Conservation (phyloP, 208 protist genomes). For the Leishmania major region DNA sequence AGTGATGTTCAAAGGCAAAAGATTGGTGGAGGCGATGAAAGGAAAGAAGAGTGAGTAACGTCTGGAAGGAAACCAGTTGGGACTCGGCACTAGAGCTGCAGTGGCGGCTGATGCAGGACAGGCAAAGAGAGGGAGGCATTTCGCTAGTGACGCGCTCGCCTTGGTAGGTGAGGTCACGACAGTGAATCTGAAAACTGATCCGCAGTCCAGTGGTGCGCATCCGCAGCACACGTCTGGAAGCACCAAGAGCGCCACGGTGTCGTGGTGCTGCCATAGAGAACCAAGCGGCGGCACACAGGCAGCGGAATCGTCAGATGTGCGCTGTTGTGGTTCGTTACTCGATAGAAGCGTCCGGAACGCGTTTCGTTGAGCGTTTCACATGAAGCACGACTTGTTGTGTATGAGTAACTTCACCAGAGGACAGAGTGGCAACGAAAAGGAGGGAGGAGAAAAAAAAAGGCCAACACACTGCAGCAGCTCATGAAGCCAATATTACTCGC, state of each 20-base stretch:
- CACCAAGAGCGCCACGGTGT: neutral
- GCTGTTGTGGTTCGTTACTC: neutral
- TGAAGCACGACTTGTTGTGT: neutral
- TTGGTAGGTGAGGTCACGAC: neutral
- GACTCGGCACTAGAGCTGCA: neutral
- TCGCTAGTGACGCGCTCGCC: neutral
- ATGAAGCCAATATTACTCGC: neutral
- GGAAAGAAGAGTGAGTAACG: neutral
- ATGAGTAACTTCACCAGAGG: neutral
- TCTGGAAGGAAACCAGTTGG: neutral
- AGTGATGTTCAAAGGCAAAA: neutral
- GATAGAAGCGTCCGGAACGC: neutral
- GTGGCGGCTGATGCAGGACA: neutral
- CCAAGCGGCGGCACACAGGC: neutral
- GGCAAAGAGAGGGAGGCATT: neutral
- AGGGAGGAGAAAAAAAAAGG: neutral
- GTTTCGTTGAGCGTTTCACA: neutral
- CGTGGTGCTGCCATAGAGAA: neutral
- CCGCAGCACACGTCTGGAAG: neutral
- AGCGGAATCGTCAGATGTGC: neutral
- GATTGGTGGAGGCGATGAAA: neutral
- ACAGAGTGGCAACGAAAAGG: no score
- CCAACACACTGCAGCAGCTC: slow-evolving; percentile 1
- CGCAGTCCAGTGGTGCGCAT: neutral
- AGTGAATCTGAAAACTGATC: neutral